Conservation (phyloP, 2,329 filamentous ascomycete species). For the Fusarium liriodendri region DNA sequence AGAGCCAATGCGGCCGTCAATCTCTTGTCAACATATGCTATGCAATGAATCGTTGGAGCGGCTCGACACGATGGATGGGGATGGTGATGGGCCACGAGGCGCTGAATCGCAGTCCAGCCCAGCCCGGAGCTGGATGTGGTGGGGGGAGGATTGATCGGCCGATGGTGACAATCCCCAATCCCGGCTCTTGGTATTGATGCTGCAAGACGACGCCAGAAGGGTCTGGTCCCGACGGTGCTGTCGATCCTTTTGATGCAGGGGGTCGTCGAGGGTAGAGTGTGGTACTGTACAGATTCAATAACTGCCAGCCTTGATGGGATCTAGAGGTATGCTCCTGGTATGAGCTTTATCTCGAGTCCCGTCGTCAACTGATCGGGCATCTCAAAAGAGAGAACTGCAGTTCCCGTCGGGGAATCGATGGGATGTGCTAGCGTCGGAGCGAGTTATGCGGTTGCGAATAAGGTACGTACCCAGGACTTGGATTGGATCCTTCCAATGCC, state of each 20-base stretch:
- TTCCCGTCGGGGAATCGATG: neutral
- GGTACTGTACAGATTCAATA: neutral
- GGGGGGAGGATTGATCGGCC: constrained; percentile 42
- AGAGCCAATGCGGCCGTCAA: constrained; percentile 2
- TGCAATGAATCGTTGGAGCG: constrained; percentile 20
- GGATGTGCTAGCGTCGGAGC: neutral
- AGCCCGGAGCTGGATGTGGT: constrained; percentile 16
- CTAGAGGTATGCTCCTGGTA: neutral
- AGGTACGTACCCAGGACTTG: constrained; percentile 8
- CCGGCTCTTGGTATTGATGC: constrained; percentile 7
- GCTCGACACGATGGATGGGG: neutral
- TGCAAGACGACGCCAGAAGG: constrained; percentile 8
- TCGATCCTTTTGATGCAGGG: constrained; percentile 22
- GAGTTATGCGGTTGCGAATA: neutral
- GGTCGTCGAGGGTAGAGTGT: neutral
- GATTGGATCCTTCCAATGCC: constrained; percentile 15
- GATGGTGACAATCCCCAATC: constrained; percentile 26
- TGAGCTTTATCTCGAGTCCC: neutral
- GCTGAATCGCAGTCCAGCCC: constrained; percentile 23
- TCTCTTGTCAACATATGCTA: neutral
- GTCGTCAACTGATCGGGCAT: neutral
- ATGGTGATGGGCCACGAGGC: constrained; percentile 10
- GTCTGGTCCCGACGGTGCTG: constrained; percentile 17
- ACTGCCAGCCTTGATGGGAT: neutral
- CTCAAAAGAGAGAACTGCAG: neutral